Conservation (phyloP, 2,329 filamentous ascomycete genomes). For the Penicillium hordei region DNA sequence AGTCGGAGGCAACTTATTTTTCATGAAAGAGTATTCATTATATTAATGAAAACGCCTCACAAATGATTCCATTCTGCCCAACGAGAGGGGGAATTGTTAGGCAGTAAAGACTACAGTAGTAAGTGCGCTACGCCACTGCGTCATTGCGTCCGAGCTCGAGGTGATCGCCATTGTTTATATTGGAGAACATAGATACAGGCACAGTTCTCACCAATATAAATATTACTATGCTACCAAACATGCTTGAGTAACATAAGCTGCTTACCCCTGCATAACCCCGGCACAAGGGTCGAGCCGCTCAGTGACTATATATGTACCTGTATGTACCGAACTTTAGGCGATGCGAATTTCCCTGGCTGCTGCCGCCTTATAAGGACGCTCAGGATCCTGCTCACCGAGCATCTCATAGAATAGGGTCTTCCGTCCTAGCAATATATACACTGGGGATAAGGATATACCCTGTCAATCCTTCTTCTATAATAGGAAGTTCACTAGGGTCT, state of each 20-base stretch:
- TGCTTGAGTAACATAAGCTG: not conserved
- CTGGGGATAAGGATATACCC: too few relatives aligned
- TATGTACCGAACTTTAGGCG: too few relatives aligned
- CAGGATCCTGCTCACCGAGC: too few relatives aligned
- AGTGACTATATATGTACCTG: too few relatives aligned
- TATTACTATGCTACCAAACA: not conserved
- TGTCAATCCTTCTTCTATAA: too few relatives aligned
- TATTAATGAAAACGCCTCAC: not conserved
- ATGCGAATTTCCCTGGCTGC: too few relatives aligned
- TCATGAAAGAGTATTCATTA: not conserved
- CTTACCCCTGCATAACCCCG: not conserved
- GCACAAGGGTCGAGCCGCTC: too few relatives aligned
- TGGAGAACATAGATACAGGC: not conserved
- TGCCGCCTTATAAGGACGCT: too few relatives aligned
- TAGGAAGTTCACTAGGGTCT: too few relatives aligned
- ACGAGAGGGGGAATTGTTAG: not conserved
- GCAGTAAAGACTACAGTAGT: not conserved
- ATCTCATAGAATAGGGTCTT: too few relatives aligned
- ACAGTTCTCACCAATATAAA: not conserved
- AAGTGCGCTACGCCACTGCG: not conserved
- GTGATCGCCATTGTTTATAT: not conserved
- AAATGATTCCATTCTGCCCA: not conserved
- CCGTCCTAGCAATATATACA: too few relatives aligned
- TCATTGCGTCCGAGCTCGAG: too few relatives aligned
- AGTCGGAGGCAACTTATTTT: not conserved